These are phyloP conservation scores for Chamaecrista fasciculata DNA, from an alignment of 306 rosid species.

Conservation along the genomic window DNA sequence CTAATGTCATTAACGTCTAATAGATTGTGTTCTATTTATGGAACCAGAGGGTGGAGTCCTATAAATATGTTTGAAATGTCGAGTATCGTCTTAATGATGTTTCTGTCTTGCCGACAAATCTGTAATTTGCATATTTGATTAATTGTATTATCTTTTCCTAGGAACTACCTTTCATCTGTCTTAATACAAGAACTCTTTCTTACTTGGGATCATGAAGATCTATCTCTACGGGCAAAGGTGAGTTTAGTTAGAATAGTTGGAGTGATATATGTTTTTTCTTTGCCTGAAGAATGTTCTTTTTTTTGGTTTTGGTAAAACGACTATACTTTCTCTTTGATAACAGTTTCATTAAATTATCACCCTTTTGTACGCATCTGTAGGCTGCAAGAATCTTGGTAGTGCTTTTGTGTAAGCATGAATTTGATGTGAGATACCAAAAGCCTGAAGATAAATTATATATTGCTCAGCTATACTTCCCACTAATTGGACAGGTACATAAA, in stretches of 20 bases:
- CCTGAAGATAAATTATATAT: conserved; percentile 95
- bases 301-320: background rate
- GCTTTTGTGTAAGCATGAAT: conserved; percentile 95
- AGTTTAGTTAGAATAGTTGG: conserved; percentile 27
- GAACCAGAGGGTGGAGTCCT: background rate
- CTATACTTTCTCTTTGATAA: background rate
- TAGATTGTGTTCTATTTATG: conserved; percentile 17
- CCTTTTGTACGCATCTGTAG: conserved; percentile 41
- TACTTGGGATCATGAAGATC: conserved; percentile 97
- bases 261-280: conserved; percentile 14
- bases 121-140: conserved; percentile 19
- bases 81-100: conserved; percentile 7
- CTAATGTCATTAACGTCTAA: background rate
- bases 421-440: conserved; percentile 98
- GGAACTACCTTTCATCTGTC: conserved; percentile 98
- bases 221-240: conserved; percentile 86
- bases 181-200: conserved; percentile 94
- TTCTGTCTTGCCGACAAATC: conserved; percentile 3
- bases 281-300: conserved; percentile 9
- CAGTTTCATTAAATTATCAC: background rate
- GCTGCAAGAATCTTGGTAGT: conserved; percentile 95
- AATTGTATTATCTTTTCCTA: conserved; percentile 31
- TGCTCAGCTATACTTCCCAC: conserved; percentile 96
- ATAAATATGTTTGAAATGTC: background rate
- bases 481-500: conserved; percentile 77